Evolutionary conservation across 2,329 filamentous ascomycete species (phyloP).

Genomic region (Colletotrichum spaethianum): DNA sequence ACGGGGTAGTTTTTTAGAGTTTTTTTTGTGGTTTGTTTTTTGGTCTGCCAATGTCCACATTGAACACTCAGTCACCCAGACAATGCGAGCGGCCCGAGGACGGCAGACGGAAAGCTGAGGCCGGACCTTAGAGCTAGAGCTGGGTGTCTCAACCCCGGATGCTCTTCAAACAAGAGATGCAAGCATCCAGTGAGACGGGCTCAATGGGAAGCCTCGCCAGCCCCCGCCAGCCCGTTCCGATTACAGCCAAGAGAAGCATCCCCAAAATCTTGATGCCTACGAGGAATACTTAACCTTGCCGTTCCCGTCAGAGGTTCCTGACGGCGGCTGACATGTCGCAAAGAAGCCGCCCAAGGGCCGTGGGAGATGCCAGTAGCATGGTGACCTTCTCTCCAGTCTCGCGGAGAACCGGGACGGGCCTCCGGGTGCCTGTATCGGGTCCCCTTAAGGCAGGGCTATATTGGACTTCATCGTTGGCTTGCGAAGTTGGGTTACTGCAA

Average conservation of each 20-base stretch:
- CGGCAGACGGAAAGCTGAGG: constrained; percentile 1
- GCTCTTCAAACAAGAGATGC: constrained; percentile 3
- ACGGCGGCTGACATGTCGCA: constrained; percentile 12
- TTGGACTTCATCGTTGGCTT: constrained; percentile 10
- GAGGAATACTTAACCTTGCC: constrained; percentile 9
- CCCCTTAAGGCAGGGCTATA: constrained; percentile 1
- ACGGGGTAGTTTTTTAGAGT: too few species aligned
- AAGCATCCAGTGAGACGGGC: constrained; percentile 4
- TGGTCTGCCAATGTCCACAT: constrained; percentile 1
- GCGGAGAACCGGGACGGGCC: constrained; percentile 12
- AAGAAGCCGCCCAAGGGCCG: not conserved
- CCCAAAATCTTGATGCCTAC: not conserved
- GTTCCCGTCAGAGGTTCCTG: constrained; percentile 13
- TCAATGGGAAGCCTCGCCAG: not conserved
- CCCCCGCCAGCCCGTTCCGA: not conserved
- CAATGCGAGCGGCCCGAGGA: not conserved
- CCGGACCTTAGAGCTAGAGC: not conserved
- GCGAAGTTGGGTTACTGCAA: constrained; percentile 7
- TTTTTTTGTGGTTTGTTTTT: too few species aligned
- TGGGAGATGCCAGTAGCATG: constrained; percentile 9
- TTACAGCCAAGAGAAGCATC: not conserved
- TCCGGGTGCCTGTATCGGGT: constrained; percentile 8
- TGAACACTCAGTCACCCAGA: not conserved
- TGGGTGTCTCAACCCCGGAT: constrained; percentile 1
- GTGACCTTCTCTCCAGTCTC: not conserved